These are phyloP conservation scores for Ophiobolus disseminans DNA, from an alignment of 2,329 filamentous ascomycete genomes.

Conservation along the genomic window DNA sequence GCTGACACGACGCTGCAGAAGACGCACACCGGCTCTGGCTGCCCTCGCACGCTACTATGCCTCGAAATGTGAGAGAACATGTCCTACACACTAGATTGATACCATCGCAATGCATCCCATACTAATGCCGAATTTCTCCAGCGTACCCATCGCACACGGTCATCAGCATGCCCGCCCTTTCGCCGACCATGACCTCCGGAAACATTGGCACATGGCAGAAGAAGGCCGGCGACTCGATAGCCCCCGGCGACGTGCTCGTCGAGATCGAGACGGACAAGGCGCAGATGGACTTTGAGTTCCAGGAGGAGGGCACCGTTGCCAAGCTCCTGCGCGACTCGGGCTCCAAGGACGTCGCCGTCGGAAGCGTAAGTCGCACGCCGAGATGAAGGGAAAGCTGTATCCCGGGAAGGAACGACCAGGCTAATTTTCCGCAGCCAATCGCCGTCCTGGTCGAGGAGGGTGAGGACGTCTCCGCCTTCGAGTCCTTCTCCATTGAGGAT, in stretches of 20 bases:
- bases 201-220: constrained; percentile 99
- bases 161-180: constrained; percentile 97
- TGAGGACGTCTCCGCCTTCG: constrained; percentile 84
- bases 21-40: constrained; percentile 61
- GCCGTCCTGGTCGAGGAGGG: constrained; percentile 94
- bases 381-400: not conserved
- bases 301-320: constrained; percentile 94
- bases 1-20: constrained; percentile 41
- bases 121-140: constrained; percentile 56
- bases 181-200: constrained; percentile 95
- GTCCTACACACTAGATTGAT: not conserved
- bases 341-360: constrained; percentile 91
- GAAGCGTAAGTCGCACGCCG: constrained; percentile 71
- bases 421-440: constrained; percentile 74
- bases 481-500: constrained; percentile 85
- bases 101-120: constrained; percentile 17
- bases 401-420: constrained; percentile 1
- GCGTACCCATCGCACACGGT: constrained; percentile 94
- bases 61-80: constrained; percentile 65
- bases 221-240: constrained; percentile 86
- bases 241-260: constrained; percentile 92
- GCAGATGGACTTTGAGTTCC: constrained; percentile 99
- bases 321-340: constrained; percentile 93
- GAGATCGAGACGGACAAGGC: constrained; percentile 99
- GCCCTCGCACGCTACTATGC: constrained; percentile 72